These are phyloP conservation scores for Isoetes engelmannii DNA, from an alignment of 83 land plant genomes.

Conservation along the genomic window DNA sequence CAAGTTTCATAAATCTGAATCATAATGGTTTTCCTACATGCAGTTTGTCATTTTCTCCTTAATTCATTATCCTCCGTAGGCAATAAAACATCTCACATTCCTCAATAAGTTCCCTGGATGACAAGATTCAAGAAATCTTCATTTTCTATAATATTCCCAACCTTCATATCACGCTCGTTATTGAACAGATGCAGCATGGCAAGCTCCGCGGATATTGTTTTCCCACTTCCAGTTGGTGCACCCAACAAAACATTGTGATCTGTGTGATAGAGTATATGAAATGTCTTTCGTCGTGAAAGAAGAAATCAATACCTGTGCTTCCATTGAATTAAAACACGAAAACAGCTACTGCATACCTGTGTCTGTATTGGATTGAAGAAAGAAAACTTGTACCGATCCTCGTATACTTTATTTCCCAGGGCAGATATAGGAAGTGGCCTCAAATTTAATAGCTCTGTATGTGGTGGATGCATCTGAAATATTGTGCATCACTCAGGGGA, in stretches of 20 bases:
- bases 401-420: conserved; percentile 62
- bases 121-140: too few relatives aligned
- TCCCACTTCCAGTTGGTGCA: conserved; percentile 99
- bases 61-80: too few relatives aligned
- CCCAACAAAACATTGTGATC: conserved; percentile 88
- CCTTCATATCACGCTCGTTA: conserved; percentile 99
- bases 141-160: not conserved
- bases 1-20: too few relatives aligned
- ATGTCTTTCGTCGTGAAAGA: conserved; percentile 33
- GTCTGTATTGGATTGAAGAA: conserved; percentile 98
- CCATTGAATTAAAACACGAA: not conserved
- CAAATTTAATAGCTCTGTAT: conserved; percentile 90
- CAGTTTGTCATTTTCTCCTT: too few relatives aligned
- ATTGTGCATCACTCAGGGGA: not conserved
- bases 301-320: not conserved
- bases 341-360: conserved; percentile 43
- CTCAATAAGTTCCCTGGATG: too few relatives aligned
- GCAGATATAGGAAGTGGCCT: conserved; percentile 81
- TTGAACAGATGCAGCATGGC: conserved; percentile 92
- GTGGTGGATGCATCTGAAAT: conserved; percentile 64
- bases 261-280: conserved; percentile 85
- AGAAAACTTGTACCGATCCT: conserved; percentile 73
- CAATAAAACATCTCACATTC: too few relatives aligned
- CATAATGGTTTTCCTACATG: too few relatives aligned
- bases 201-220: conserved; percentile 94